A percentile compares a stretch with the other conserved stretches of the same genome.
These are phyloP conservation scores for Camptophora hylomeconis DNA, from an alignment of 2,329 filamentous ascomycete species.

Conservation along the genomic window DNA sequence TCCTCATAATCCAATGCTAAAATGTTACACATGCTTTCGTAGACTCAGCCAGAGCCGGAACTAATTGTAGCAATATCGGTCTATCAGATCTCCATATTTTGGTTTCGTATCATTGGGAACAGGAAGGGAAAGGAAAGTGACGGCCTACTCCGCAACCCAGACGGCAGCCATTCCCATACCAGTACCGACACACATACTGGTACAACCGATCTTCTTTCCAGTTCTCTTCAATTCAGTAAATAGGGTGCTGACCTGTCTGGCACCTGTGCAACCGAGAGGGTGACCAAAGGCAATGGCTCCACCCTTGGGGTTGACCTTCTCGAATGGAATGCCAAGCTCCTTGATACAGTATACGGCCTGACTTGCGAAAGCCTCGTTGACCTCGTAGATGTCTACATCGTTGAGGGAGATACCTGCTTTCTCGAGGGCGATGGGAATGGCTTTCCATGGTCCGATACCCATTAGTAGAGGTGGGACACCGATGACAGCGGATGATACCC, in stretches of 20 bases:
- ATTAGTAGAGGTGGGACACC: conserved; percentile 88
- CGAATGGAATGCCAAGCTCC: conserved; percentile 65
- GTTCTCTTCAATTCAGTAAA: conserved; percentile 80
- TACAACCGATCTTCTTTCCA: conserved; percentile 74
- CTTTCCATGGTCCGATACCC: conserved; percentile 91
- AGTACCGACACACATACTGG: conserved; percentile 92
- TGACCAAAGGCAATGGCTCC: conserved; percentile 94
- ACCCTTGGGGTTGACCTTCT: conserved; percentile 95
- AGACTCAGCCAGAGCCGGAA: too few species aligned
- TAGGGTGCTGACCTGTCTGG: conserved; percentile 83
- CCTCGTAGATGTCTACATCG: conserved; percentile 94
- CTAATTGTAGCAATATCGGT: too few species aligned
- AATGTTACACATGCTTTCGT: too few species aligned
- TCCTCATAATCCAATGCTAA: too few species aligned
- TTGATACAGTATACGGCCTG: conserved; percentile 92
- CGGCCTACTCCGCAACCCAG: conserved; percentile 75
- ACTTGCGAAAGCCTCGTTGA: conserved; percentile 96
- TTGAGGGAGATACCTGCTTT: conserved; percentile 77
- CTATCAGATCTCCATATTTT: too few species aligned
- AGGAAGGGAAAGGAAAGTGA: conserved; percentile 8
- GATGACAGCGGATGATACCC: conserved; percentile 77
- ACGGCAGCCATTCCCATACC: conserved; percentile 97
- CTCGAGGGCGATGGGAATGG: conserved; percentile 81
- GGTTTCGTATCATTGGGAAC: too few species aligned
- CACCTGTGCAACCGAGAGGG: conserved; percentile 86